Evolutionary conservation across 2,329 filamentous ascomycete species (phyloP).

Genomic region (Exophiala calicioides): DNA sequence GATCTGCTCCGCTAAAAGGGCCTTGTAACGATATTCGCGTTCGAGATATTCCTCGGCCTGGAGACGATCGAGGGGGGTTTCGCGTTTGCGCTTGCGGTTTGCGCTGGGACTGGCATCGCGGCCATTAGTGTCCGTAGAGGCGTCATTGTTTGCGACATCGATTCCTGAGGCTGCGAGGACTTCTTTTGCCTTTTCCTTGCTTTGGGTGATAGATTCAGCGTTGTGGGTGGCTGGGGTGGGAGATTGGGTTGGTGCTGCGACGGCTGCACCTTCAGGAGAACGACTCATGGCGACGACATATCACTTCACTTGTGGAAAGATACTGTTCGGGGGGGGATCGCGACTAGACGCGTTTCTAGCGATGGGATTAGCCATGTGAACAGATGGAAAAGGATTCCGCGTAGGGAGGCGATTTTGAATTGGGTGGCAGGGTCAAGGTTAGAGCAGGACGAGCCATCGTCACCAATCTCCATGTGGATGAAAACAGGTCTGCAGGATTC

Average conservation of each 20-base stretch:
- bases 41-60: conserved; percentile 65
- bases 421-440: conserved; percentile 4
- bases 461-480: background rate
- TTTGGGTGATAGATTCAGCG: conserved; percentile 54
- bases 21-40: conserved; percentile 62
- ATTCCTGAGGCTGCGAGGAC: conserved; percentile 56
- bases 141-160: conserved; percentile 34
- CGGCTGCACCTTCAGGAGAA: conserved; percentile 23
- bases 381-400: conserved; percentile 8
- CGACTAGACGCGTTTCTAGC: conserved; percentile 21
- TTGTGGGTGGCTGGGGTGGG: conserved; percentile 13
- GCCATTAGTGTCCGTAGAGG: conserved; percentile 35
- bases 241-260: conserved; percentile 21
- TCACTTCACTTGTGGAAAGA: conserved; percentile 7
- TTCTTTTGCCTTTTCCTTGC: conserved; percentile 62
- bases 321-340: conserved; percentile 4
- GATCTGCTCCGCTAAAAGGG: conserved; percentile 54
- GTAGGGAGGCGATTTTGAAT: conserved; percentile 1
- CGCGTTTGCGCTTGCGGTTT: conserved; percentile 47
- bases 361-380: conserved; percentile 21
- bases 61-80: conserved; percentile 48
- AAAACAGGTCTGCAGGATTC: background rate
- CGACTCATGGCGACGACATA: conserved; percentile 27
- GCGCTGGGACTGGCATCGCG: conserved; percentile 33
- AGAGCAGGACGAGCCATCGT: conserved; percentile 7